Evolutionary conservation across 1,284 basidiomycete genomes (phyloP), one percentile per base, ranked within the genome.

Genomic region (Tylopilus microsporus): DNA sequence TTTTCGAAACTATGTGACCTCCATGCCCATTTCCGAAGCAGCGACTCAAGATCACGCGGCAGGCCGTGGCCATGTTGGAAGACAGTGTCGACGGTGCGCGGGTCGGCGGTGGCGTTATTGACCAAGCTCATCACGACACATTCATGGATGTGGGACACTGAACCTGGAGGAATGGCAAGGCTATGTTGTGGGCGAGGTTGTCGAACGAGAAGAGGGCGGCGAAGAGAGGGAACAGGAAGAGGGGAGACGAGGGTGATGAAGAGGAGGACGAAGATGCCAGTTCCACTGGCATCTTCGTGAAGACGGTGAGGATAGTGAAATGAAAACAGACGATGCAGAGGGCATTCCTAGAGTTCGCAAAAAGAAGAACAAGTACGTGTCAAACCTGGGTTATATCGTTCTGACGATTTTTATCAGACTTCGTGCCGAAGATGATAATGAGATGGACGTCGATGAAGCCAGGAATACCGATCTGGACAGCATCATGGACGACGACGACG

Each of bases 41-140:
- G 65, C 83, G 95, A 1, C 78, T 92, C 34, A 77, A 80, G 21
- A 85, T 96, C 57, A 87, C 93, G 10, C 80, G 83, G 51, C 83
- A 86, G 32, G 90, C 92, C 1, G 84, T 92, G 42, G 84, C 80
- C 8, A 87, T 91, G 8, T 79, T 99, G 55, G 87, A 94, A 66
- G 97, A 99, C 77, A 98, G 87, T 86, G 1, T 86, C 91, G 37
- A 86, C 83, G 13, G 96, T 97, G 15, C 82, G 96, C 64, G 94
- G 94, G 73, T 85, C 84, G 60, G 90, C 94, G 12, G 89, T 93
- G 53, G 81, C 83, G 19, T 77, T 98, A 8, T 75, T 99, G 37
- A 84, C 84, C 51, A 85, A 86, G 67, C 78, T 99, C 30, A 78
- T 99, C 47, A 68, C 84, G 60, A 98, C 94, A 0, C 96, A 99